Evolutionary conservation across 805 yeast genomes (phyloP).

Genomic region (Myxozyma sirexii): DNA sequence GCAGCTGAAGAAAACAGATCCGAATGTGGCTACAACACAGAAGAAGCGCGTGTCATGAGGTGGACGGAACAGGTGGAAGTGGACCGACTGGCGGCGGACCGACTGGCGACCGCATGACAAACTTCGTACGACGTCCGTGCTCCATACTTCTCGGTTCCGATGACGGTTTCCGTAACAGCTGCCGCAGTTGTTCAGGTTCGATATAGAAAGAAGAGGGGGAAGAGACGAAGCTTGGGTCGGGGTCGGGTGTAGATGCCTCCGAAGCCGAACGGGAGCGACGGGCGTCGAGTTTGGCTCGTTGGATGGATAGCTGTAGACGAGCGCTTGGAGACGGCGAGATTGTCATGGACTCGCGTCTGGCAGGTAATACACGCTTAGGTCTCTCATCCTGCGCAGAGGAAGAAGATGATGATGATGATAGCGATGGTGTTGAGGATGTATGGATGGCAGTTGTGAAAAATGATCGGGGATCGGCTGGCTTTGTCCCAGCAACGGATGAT

Average conservation of each 20-base stretch:
- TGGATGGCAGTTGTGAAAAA: background rate
- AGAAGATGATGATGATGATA: constrained; percentile 5
- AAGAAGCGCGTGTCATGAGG: background rate
- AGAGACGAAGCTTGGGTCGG: background rate
- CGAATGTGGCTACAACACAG: background rate
- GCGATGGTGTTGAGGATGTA: constrained; percentile 13
- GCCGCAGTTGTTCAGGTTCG: background rate
- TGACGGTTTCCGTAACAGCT: background rate
- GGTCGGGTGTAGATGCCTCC: background rate
- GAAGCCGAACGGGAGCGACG: constrained; percentile 10
- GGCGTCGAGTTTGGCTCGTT: constrained; percentile 4
- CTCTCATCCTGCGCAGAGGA: background rate
- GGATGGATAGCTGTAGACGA: constrained; percentile 8
- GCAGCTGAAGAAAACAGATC: background rate
- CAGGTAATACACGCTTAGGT: constrained; percentile 4
- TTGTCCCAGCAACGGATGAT: background rate
- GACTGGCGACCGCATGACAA: constrained; percentile 13
- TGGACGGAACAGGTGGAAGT: constrained; percentile 12
- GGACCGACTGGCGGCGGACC: constrained; percentile 15
- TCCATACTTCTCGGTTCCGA: background rate
- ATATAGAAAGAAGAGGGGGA: background rate
- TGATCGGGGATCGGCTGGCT: background rate
- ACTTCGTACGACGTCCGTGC: background rate
- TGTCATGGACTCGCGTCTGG: constrained; percentile 25
- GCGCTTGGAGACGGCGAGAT: constrained; percentile 10